phyloP scores from a whole-genome alignment of 2,329 filamentous ascomycete species.

The Penicillium sp. region DNA sequence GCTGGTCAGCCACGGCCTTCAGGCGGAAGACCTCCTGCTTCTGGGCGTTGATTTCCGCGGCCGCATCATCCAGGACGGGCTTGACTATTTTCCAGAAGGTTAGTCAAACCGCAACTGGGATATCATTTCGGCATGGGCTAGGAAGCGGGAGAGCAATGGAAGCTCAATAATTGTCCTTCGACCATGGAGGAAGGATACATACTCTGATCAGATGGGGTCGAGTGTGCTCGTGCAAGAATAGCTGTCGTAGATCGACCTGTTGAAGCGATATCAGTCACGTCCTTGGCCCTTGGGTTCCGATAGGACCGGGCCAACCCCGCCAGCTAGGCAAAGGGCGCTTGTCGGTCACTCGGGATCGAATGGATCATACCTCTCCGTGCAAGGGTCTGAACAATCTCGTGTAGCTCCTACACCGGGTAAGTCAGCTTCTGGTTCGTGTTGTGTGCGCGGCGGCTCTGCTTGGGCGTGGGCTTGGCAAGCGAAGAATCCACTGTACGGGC shows the following conservation, averaged over 20 bases:
- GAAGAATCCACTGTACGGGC: conserved; percentile 13
- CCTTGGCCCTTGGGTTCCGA: background rate
- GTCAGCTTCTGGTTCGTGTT: conserved; percentile 11
- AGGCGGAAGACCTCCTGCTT: conserved; percentile 69
- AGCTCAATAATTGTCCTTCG: background rate
- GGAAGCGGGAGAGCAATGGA: background rate
- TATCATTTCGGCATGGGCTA: background rate
- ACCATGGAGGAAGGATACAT: conserved; percentile 30
- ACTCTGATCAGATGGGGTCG: conserved; percentile 68
- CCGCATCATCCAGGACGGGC: conserved; percentile 66
- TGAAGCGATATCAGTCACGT: conserved; percentile 6
- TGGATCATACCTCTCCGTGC: conserved; percentile 66
- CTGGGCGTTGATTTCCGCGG: conserved; percentile 68
- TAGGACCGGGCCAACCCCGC: background rate
- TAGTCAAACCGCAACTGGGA: conserved; percentile 1
- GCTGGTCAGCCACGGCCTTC: conserved; percentile 69
- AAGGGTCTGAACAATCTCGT: conserved; percentile 75
- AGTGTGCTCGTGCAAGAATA: conserved; percentile 83
- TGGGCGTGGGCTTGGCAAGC: conserved; percentile 21
- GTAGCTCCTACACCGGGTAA: conserved; percentile 59
- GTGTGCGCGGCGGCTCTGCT: conserved; percentile 6
- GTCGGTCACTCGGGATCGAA: background rate
- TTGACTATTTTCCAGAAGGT: conserved; percentile 53
- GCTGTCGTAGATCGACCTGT: conserved; percentile 74
- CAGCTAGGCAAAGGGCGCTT: background rate